Evolutionary conservation across 225 moss, liverwort and hornwort genomes (phyloP), one percentile per base, ranked within the genome.

Genomic region (Thuidium tamariscinum): DNA sequence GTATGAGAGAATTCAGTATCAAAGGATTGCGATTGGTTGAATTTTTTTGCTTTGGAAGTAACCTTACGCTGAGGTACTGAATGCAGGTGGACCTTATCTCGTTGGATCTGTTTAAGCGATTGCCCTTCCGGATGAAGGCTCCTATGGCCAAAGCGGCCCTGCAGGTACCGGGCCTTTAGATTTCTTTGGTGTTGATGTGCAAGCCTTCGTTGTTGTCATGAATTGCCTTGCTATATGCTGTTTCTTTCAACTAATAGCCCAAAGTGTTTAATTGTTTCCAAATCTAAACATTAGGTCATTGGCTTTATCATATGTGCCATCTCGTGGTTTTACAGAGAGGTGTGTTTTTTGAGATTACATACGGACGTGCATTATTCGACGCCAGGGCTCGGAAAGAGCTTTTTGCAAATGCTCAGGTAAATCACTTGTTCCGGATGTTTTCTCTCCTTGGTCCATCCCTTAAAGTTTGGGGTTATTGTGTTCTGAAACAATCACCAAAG

Each of bases 51-150:
- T 57, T 81, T 69, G 68, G 67, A 87, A 70, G 56, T 63, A 29
- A 51, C 6, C 70, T 86, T n/a, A 77, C 67, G 48, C 54, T 79
- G 84, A 52, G 77, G 77, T 89, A 64, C 39, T 77, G 73, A 63
- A 83, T 78, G 83, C 93, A 99, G 97, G 95, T 96, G 71, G 99
- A 99, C 89, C 78, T 99, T 79, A 97, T 99, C 61, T 94, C 99
- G 39, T 75, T 99, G 85, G 97, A 99, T 91, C 75, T 94, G 11
- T 85, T 88, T 79, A 95, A 95, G 87, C 95, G 92, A 85, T 88
- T 96, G 49, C 95, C 99, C 55, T 95, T 97, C 71, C 97, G 97
- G 67, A 86, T 99, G 82, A 99, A 99, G 92, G 87, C 86, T 74
- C 89, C 92, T 30, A 67, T 95, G 57, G 92, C 93, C 83, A 95